Conservation (phyloP, 495 filamentous ascomycete species). For the Hyaloscypha finlandica region DNA sequence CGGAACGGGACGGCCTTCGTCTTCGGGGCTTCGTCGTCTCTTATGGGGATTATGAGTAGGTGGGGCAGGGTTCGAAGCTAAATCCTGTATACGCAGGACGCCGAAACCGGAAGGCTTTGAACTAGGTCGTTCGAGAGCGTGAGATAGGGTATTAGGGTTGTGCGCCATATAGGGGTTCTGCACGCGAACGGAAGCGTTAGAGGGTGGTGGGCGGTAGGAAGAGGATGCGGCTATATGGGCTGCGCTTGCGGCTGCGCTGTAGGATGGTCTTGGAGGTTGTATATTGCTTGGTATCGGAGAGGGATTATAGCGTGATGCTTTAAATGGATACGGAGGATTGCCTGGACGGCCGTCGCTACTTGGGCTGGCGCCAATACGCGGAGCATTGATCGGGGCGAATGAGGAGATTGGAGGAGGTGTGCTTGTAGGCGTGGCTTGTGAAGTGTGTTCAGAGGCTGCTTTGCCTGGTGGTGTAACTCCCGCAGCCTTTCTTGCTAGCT, state of each 20-base stretch:
- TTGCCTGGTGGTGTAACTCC: neutral
- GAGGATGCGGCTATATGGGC: neutral
- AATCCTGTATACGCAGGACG: neutral
- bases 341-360: neutral
- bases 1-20: neutral
- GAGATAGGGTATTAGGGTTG: neutral
- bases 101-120: neutral
- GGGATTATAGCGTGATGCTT: neutral
- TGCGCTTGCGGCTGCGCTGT: neutral
- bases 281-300: neutral
- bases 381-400: no score
- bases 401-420: neutral
- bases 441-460: neutral
- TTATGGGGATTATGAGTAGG: constrained; percentile 1
- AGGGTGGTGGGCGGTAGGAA: neutral
- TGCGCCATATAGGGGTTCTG: neutral
- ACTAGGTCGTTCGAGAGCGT: neutral
- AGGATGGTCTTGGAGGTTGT: neutral
- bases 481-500: constrained; percentile 14
- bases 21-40: neutral
- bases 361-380: neutral
- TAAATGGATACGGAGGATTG: neutral
- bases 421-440: neutral
- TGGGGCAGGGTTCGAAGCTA: neutral
- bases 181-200: neutral